Evolutionary conservation across 352 stramenopile genomes (phyloP), one percentile per base, ranked within the genome.

Genomic region (Phytophthora agathidicida): DNA sequence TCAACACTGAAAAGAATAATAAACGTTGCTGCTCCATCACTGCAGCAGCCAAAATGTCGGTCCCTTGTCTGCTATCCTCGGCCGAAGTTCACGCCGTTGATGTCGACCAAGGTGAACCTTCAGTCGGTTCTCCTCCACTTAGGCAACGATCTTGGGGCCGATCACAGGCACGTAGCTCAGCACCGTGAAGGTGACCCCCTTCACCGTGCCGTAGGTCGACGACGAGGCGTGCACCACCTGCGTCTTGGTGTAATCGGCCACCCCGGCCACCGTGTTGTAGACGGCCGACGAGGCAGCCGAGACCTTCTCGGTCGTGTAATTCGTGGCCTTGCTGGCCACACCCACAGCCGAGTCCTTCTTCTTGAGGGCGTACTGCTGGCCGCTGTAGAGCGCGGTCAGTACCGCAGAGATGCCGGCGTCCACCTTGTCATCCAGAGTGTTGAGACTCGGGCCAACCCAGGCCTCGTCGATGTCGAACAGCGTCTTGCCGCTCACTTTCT

Each of bases 151-250:
- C 72, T 87, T 87, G 38, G 77, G 49, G 27, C 77, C 77, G 38
- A 87, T 63, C 42, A 78, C 65, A 16, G 77, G 77, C 42, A 88
- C 62, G 51, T 86, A 73, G 62, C 75, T 80, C 38, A 76, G 62
- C 20, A 84, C 54, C 50, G 76, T 79, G 74, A 86, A 47, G 62
- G 73, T 84, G 3, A 70, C 65, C 11, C 70, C 69, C 37, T 69
- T 71, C 17, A 80, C 72, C 14, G 64, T 74, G 37, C 72, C 72
- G 45, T 72, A 80, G 13, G 75, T 77, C 20, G 75, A 83, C 49
- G 78, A 88, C 42, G 78, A 86, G 46, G 74, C 75, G 42, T 76
- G 73, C 39, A 81, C 68, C 20, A 84, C 77, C 44, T 83, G 71
- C 31, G 62, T 81, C 43, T 73, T 80, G 63, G 73, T 76, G 60